Evolutionary conservation across 2,329 filamentous ascomycete genomes (phyloP).

Genomic region (Alternaria viburni): DNA sequence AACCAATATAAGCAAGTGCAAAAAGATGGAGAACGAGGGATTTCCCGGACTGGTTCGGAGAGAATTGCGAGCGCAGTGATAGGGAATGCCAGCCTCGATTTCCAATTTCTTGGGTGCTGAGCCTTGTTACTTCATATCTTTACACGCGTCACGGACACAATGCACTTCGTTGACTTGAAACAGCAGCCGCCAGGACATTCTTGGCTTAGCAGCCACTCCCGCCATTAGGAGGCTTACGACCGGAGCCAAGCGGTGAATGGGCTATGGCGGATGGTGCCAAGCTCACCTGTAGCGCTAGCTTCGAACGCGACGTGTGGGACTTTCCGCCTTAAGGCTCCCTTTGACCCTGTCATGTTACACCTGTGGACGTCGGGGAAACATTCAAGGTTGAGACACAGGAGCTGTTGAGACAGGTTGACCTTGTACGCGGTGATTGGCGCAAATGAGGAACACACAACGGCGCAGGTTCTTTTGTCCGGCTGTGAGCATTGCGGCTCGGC

Average conservation of each 20-base stretch:
- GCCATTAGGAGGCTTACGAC: constrained; percentile 4
- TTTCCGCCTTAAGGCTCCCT: constrained; percentile 1
- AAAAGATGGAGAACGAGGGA: constrained; percentile 8
- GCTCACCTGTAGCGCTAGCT: constrained; percentile 2
- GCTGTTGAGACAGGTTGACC: background rate
- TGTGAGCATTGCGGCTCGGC: background rate
- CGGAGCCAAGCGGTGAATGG: constrained; percentile 2
- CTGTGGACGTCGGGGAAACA: background rate
- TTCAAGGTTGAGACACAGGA: background rate
- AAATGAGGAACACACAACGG: background rate
- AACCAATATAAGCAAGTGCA: constrained; percentile 6
- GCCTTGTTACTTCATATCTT: constrained; percentile 7
- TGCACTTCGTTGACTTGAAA: constrained; percentile 5
- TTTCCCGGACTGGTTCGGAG: constrained; percentile 1
- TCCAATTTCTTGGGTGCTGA: constrained; percentile 1
- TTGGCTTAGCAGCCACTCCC: constrained; percentile 9
- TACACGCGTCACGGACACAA: constrained; percentile 1
- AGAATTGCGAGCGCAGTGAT: constrained; percentile 5
- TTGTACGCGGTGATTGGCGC: background rate
- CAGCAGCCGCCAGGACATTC: constrained; percentile 7
- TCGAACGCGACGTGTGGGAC: constrained; percentile 4
- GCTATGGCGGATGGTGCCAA: constrained; percentile 1
- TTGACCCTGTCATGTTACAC: constrained; percentile 1
- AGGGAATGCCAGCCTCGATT: constrained; percentile 3
- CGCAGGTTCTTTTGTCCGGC: background rate